These are phyloP conservation scores for Physcomitrium patens DNA, from an alignment of 225 moss, liverwort and hornwort genomes.

Conservation along the genomic window DNA sequence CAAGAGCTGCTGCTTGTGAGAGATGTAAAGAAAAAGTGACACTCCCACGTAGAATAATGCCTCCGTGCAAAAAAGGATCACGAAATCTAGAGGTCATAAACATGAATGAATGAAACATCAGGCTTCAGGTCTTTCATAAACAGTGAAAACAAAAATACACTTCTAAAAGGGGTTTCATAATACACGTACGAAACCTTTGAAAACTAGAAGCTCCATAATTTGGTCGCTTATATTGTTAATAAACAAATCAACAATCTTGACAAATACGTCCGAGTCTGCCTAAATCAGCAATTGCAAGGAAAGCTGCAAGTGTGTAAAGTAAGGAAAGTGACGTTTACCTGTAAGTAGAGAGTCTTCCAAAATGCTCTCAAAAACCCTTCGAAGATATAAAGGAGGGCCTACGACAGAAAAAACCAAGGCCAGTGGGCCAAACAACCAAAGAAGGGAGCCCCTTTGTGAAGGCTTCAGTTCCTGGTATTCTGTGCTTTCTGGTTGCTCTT, in stretches of 20 bases:
- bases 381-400: constrained; percentile 86
- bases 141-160: neutral
- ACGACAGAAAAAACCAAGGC: constrained; percentile 86
- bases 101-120: neutral
- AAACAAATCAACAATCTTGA: too few species aligned
- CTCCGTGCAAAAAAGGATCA: constrained; percentile 95
- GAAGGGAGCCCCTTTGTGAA: constrained; percentile 39
- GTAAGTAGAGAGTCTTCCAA: constrained; percentile 90
- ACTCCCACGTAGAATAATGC: constrained; percentile 84
- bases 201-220: neutral
- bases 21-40: constrained; percentile 77
- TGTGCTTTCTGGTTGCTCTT: constrained; percentile 38
- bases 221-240: too few species aligned
- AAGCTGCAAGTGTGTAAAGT: neutral
- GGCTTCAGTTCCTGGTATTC: constrained; percentile 36
- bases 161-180: neutral
- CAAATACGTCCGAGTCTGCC: too few species aligned
- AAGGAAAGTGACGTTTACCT: constrained; percentile 47
- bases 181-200: neutral
- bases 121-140: constrained; percentile 9
- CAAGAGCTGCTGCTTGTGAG: constrained; percentile 64
- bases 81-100: constrained; percentile 71
- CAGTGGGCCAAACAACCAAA: constrained; percentile 87
- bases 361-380: constrained; percentile 77
- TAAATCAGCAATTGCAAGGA: neutral